These are phyloP conservation scores for Magnusiomyces ingens DNA, from an alignment of 1,139 yeast genomes.

Conservation along the genomic window DNA sequence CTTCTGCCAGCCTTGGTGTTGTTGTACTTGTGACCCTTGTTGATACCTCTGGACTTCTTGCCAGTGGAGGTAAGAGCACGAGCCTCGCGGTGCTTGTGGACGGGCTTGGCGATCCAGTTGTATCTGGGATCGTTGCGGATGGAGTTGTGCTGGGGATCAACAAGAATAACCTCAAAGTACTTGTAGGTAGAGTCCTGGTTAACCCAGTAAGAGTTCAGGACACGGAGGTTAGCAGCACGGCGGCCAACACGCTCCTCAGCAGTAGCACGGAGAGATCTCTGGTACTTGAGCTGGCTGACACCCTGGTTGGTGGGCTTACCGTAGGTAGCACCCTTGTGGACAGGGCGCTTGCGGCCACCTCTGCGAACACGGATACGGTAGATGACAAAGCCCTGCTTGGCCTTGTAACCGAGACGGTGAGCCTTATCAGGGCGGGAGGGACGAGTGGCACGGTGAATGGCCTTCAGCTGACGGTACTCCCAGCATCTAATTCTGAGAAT, in stretches of 20 bases:
- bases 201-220: constrained; percentile 98
- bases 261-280: constrained; percentile 93
- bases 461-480: constrained; percentile 99
- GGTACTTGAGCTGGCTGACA: constrained; percentile 98
- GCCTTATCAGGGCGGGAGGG: constrained; percentile 99
- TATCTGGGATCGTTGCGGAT: constrained; percentile 97
- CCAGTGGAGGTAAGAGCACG: constrained; percentile 99
- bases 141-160: constrained; percentile 98
- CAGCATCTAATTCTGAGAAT: constrained; percentile 99
- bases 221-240: constrained; percentile 98
- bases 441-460: constrained; percentile 97
- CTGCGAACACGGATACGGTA: constrained; percentile 99
- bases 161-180: constrained; percentile 95
- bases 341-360: constrained; percentile 99
- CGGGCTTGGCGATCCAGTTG: constrained; percentile 99
- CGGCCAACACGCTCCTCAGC: constrained; percentile 99
- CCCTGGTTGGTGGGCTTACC: constrained; percentile 99
- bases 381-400: constrained; percentile 98
- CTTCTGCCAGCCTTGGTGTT: constrained; percentile 96
- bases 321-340: constrained; percentile 99
- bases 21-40: constrained; percentile 99
- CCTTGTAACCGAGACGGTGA: constrained; percentile 99
- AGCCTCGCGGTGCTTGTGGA: constrained; percentile 99
- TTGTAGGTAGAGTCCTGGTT: constrained; percentile 99
- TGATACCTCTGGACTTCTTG: constrained; percentile 99